Evolutionary conservation across 331 rosid genomes (phyloP), one percentile per base, ranked within the genome.

Genomic region (Cydonia oblonga): DNA sequence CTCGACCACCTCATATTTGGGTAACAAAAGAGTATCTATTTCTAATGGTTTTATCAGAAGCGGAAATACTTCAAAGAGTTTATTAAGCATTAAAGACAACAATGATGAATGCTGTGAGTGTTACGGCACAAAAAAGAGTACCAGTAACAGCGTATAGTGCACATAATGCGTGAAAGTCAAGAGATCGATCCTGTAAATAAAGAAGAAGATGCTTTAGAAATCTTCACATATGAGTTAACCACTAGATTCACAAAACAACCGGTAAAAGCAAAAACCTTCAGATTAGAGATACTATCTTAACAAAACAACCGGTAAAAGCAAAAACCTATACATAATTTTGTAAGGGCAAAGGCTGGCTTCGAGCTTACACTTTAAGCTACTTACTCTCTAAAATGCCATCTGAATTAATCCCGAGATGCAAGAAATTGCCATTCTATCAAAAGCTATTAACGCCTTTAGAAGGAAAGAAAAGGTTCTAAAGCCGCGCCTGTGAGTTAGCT

Each of bases 61-160:
- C 11, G 20, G 22, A 18, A 28, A 63, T 15, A 65, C 32, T 60
- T 40, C 52, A 56, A n/a, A 32, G 19, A 61, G 23, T 44, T 61
- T 18, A 64, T 38, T 24, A 26, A 42, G 44, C 54, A 65, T 61
- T 12, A 49, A 61, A 53, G 77, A 71, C 60, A 73, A 64, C 3
- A 64, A 56, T 23, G 32, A 71, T 30, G 57, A 74, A 71, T 62
- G 70, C 33, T 64, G 72, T 68, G 74, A 32, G 38, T 14, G 52
- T 79, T 82, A 69, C 23, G 9, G 76, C 64, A 75, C 73, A 81
- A 82, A 84, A 83, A 52, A 75, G 79, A 84, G 83, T 91, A 93
- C 98, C 98, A 15, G 97, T 91, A 66, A 89, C 88, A 79, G 98
- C 98, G 68, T 93, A 93, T 62, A 93, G 87, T 35, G 98, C 98